These are phyloP conservation scores for Bryopsis sp. DNA, from an alignment of 139 green algal species.

Conservation along the genomic window DNA sequence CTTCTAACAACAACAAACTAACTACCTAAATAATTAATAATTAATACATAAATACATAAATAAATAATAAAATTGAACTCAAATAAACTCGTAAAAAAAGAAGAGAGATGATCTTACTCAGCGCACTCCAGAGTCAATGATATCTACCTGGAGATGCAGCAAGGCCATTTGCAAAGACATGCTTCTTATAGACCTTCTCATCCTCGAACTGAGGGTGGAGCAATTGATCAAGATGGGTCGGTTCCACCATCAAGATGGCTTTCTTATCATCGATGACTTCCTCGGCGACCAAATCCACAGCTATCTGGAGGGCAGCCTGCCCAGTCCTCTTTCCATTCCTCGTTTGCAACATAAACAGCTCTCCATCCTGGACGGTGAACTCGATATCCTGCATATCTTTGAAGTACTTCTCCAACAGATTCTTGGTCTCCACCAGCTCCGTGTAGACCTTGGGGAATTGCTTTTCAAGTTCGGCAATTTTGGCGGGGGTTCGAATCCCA, in stretches of 20 bases:
- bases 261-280: constrained; percentile 32
- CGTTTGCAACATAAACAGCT: constrained; percentile 83
- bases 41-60: background rate
- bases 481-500: constrained; percentile 74
- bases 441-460: constrained; percentile 66
- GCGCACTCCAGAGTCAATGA: too few relatives aligned
- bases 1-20: background rate
- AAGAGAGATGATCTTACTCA: too few relatives aligned
- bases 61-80: too few relatives aligned
- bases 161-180: constrained; percentile 64
- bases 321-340: constrained; percentile 82
- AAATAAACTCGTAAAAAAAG: too few relatives aligned
- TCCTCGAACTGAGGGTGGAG: constrained; percentile 73
- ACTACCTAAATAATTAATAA: background rate
- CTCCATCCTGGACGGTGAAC: constrained; percentile 80
- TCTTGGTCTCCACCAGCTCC: constrained; percentile 58
- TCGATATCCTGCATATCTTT: constrained; percentile 85
- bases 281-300: constrained; percentile 60
- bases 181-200: constrained; percentile 39
- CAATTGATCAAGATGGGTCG: constrained; percentile 80
- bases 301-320: constrained; percentile 62
- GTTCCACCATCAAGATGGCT: constrained; percentile 74
- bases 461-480: constrained; percentile 54
- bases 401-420: constrained; percentile 70
- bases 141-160: constrained; percentile 71